phyloP scores from a whole-genome alignment of 495 filamentous ascomycete genomes.

The Penicillium salamii region DNA sequence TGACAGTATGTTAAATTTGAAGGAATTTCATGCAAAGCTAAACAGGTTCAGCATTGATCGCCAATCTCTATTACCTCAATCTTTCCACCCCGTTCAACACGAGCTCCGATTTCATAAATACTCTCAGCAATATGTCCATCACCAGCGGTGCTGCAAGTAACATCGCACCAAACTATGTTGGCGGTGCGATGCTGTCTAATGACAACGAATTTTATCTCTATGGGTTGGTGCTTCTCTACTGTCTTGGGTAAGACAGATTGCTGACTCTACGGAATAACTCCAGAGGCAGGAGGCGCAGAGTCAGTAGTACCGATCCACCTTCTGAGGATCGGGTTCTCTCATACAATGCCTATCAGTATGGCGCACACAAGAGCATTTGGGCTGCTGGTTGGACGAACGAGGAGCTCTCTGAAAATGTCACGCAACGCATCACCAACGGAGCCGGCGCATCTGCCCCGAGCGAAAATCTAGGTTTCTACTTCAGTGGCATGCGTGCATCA shows the following conservation, averaged over 20 bases:
- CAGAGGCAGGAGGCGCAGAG: conserved; percentile 9
- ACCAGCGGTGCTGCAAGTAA: conserved; percentile 48
- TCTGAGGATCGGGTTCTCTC: conserved; percentile 7
- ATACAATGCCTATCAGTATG: conserved; percentile 54
- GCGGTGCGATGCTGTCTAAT: conserved; percentile 67
- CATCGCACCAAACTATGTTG: conserved; percentile 55
- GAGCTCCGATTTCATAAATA: conserved; percentile 14
- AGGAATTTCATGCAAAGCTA: conserved; percentile 26
- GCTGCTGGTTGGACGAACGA: conserved; percentile 33
- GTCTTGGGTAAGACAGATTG: background rate
- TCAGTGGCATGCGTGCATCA: conserved; percentile 56
- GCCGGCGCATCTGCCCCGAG: conserved; percentile 63
- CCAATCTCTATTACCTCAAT: conserved; percentile 41
- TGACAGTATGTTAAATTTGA: background rate
- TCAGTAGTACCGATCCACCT: background rate
- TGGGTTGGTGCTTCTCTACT: conserved; percentile 17
- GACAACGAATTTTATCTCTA: conserved; percentile 54
- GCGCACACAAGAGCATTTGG: conserved; percentile 34
- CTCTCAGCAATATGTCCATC: conserved; percentile 32
- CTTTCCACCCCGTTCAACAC: conserved; percentile 47
- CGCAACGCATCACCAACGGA: conserved; percentile 63
- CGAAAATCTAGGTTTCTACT: conserved; percentile 71
- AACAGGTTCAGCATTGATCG: conserved; percentile 48
- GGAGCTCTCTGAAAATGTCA: conserved; percentile 44
- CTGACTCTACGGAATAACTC: background rate